Percentiles rank a stretch among this genome's conserved stretches.
Evolutionary conservation across 768 basidiomycete genomes (phyloP).

Genomic region (Trametopsis cervina): DNA sequence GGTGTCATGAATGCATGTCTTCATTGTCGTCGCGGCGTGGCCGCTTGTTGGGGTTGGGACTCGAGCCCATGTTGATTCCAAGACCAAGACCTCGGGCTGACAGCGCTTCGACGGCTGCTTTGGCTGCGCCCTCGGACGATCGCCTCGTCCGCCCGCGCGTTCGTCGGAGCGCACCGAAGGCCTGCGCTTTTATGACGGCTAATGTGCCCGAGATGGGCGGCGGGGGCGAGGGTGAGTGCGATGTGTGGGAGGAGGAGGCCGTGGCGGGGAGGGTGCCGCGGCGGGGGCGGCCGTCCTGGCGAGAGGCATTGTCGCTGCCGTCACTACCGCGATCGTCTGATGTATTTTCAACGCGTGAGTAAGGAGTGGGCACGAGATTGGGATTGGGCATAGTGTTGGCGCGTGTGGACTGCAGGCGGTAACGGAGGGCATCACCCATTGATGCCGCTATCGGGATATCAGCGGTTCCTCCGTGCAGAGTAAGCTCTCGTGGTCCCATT

Average conservation of each 20-base stretch:
- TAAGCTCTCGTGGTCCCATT: conserved; percentile 48
- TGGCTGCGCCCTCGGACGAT: conserved; percentile 63
- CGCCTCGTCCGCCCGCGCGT: conserved; percentile 71
- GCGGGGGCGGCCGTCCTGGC: conserved; percentile 22
- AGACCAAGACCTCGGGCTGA: conserved; percentile 53
- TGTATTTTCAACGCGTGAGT: conserved; percentile 44
- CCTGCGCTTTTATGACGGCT: conserved; percentile 87
- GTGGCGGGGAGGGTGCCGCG: conserved; percentile 22
- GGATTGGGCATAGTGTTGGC: conserved; percentile 19
- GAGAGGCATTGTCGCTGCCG: conserved; percentile 45
- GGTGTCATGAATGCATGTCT: neutral
- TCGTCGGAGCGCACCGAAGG: conserved; percentile 78
- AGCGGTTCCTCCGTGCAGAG: conserved; percentile 67
- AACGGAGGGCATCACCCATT: conserved; percentile 50
- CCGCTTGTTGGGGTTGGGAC: neutral
- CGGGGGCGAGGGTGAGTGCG: conserved; percentile 36
- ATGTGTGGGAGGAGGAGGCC: conserved; percentile 35
- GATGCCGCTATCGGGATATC: conserved; percentile 55
- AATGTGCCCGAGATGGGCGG: conserved; percentile 69
- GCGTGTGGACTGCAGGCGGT: conserved; percentile 33
- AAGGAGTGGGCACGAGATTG: conserved; percentile 41
- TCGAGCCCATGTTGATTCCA: neutral
- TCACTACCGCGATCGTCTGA: conserved; percentile 33
- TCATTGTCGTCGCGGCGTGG: neutral
- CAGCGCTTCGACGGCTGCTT: conserved; percentile 74